Base-by-base conservation (phyloP, 441 rosid species). In the Corymbia citriodora region DNA sequence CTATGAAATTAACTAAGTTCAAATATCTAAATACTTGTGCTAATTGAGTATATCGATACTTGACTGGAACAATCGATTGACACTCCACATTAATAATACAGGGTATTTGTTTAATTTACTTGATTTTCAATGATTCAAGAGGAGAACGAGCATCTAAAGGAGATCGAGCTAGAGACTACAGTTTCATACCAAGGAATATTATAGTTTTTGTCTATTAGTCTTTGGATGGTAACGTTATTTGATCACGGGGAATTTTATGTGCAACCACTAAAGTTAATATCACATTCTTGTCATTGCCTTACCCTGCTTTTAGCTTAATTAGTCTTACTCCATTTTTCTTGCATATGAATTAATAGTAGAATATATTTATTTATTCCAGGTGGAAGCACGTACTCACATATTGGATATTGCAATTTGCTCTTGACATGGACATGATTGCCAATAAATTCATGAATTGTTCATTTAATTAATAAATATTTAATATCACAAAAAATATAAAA, bases 11-110 rank as follows among this genome's bases (percentile, higher is more conserved):
- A 14, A 14, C 50, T 0, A 10, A 79, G 27, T 19, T 0, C 10
- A 72, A 36, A 6, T 17, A 29, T 45, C 29, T 21, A 45, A 2
- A 74, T 74, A 36, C 14, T 40, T 5, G 15, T 21, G 50, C 45
- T 6, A 40, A 40, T 25, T 6, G 14, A 68, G 6, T 31, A 15
- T n/a, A 23, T 2, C 7, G 29, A 72, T 72, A 36, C 48, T 72
- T 72, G 49, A 72, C 15, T 9, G 0, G 5, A 72, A 72, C 2
- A 15, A 40, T 74, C 8, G 15, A 74, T 40, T 21, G 50, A 21
- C 2, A 9, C 45, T 74, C 5, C 3, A 21, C 48, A 6, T 0
- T 4, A 2, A 74, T 21, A 40, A 68, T 31, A 23, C 3, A 1
- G 19, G 21, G 3, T 31, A 9, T 68, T 68, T 68, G 10, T 29